Evolutionary conservation across 768 basidiomycete genomes (phyloP).

Genomic region (Lactarius sanguifluus): DNA sequence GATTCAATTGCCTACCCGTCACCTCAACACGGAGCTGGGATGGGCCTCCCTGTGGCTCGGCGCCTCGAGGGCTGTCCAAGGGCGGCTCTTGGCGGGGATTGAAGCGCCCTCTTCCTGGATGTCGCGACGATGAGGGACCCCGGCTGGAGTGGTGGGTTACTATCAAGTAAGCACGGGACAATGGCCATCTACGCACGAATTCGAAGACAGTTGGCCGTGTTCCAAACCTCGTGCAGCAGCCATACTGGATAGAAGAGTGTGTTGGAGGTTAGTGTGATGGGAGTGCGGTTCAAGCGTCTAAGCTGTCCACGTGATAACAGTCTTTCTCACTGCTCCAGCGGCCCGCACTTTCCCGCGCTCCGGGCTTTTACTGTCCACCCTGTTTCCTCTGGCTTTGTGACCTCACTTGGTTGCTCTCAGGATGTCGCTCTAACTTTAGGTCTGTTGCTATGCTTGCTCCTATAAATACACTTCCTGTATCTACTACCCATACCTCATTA

Average conservation of each 20-base stretch:
- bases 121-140: background rate
- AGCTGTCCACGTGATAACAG: no score
- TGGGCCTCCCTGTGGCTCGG: background rate
- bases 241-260: background rate
- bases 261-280: no score
- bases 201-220: background rate
- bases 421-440: no score
- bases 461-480: no score
- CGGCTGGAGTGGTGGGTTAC: background rate
- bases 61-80: background rate
- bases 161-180: background rate
- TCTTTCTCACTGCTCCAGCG: no score
- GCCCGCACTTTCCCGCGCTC: no score
- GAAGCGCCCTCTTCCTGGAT: background rate
- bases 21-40: background rate
- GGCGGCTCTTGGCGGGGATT: background rate
- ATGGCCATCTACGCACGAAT: background rate
- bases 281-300: no score
- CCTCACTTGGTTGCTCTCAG: no score
- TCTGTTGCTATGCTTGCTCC: no score
- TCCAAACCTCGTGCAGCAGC: background rate
- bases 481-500: no score
- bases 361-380: no score
- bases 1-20: background rate
- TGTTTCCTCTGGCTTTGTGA: no score